These are phyloP conservation scores for Verticillium nonalfalfae DNA, from an alignment of 2,329 filamentous ascomycete species.

Conservation along the genomic window DNA sequence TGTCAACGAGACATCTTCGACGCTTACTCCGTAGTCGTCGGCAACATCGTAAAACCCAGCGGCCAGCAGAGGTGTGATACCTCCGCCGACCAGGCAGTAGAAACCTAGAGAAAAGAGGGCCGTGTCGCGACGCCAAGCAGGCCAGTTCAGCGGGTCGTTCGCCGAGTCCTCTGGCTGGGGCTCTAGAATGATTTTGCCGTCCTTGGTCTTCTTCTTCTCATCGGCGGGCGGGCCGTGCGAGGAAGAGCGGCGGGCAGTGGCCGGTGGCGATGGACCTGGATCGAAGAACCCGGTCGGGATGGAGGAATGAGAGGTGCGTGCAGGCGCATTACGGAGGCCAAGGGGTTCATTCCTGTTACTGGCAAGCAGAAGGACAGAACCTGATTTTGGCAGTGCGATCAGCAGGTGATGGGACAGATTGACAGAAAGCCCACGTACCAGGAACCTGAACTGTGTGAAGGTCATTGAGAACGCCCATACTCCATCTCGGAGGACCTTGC, in stretches of 20 bases:
- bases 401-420: not conserved
- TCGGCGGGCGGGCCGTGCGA: conserved; percentile 12
- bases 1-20: conserved; percentile 73
- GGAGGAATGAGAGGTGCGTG: conserved; percentile 52
- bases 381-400: conserved; percentile 21
- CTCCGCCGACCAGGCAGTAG: conserved; percentile 89
- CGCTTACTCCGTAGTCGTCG: conserved; percentile 53
- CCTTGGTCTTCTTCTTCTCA: conserved; percentile 67
- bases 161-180: conserved; percentile 86
- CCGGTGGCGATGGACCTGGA: conserved; percentile 9
- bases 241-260: conserved; percentile 4
- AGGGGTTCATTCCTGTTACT: conserved; percentile 51
- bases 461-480: conserved; percentile 79
- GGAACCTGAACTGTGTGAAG: conserved; percentile 79
- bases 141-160: conserved; percentile 94
- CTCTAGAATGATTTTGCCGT: conserved; percentile 80
- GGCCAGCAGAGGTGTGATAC: conserved; percentile 84
- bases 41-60: conserved; percentile 85
- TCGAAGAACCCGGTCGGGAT: conserved; percentile 36
- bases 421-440: conserved; percentile 41
- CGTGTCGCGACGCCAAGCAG: conserved; percentile 69
- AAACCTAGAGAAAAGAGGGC: conserved; percentile 80
- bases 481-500: conserved; percentile 39
- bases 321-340: conserved; percentile 50
- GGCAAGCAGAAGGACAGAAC: conserved; percentile 52